Base-by-base conservation (phyloP, 1,139 yeast species). In the Saccharomyces hybrid region DNA sequence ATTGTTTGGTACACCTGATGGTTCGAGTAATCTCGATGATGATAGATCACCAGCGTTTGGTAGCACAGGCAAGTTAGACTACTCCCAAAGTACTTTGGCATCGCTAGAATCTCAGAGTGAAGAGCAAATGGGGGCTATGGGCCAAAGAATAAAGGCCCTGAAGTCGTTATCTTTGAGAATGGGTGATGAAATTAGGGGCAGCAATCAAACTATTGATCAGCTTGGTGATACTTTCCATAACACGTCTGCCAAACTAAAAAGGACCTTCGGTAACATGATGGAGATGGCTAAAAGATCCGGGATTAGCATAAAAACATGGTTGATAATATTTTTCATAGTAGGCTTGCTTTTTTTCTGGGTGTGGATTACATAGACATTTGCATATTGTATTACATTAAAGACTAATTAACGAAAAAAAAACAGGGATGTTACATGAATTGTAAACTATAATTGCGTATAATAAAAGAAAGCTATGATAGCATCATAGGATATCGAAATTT, bases 131-230 rank as follows among this genome's bases (percentile, higher is more conserved):
- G 82, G 82, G 52, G 71, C 78, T 14, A 84, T 91, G 83, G 78
- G 83, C 49, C 80, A 82, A 54, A 88, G 87, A 64, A 84, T 91
- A 41, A 76, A 80, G 52, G 77, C 86, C 63, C 74, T 91, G 59
- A 90, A 88, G 70, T 82, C 80, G 56, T 73, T 88, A 55, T 86
- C 96, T 5, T 69, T 81, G 49, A 79, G 76, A 60, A 90, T 91
- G 86, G 97, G 97, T 2, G 82, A 81, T 49, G 96, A 90, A 68
- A 91, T 90, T 61, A 83, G 88, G 63, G 84, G 83, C 61, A 83
- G 91, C 31, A 82, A 83, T 59, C 73, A 81, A 57, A 73, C 86
- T 56, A 76, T 88, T 58, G 81, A 79, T 56, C 79, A 79, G 27
- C 74, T 88, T 59, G 80, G 78, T 52, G 73, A 75, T 49, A 72